Conservation (phyloP, 805 yeast species). For the Sungouiozyma intestinalis region DNA sequence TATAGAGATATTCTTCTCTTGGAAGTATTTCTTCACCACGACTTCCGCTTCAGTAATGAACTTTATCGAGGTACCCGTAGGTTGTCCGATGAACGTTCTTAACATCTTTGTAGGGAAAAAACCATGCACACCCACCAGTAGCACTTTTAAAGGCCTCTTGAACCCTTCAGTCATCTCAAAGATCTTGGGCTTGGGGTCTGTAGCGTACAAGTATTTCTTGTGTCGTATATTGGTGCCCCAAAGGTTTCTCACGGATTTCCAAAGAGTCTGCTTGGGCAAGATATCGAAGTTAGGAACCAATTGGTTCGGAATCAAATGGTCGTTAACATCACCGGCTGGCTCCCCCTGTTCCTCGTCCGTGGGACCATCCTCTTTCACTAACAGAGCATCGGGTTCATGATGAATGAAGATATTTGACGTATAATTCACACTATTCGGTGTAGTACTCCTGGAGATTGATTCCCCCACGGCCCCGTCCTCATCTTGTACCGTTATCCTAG, state of each 20-base stretch:
- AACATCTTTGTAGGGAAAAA: constrained; percentile 84
- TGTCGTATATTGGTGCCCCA: constrained; percentile 11
- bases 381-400: constrained; percentile 13
- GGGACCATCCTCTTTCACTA: constrained; percentile 15
- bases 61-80: constrained; percentile 88
- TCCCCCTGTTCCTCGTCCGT: no score
- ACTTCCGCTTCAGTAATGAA: constrained; percentile 86
- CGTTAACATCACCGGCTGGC: not conserved
- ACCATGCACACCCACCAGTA: constrained; percentile 92
- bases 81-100: constrained; percentile 84
- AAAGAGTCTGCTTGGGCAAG: constrained; percentile 18
- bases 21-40: constrained; percentile 60
- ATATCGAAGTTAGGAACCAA: constrained; percentile 25
- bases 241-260: constrained; percentile 15
- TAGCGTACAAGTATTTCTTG: constrained; percentile 10
- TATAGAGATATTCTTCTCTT: constrained; percentile 30
- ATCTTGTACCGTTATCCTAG: no score
- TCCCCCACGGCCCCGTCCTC: not conserved
- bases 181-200: constrained; percentile 12
- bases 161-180: constrained; percentile 12
- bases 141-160: constrained; percentile 41
- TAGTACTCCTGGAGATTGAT: not conserved
- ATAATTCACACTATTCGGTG: constrained; percentile 1
- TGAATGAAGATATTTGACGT: constrained; percentile 14
- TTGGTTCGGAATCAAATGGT: constrained; percentile 13